Conservation (phyloP, 768 basidiomycete genomes). For the Rhizopogon roseolus region DNA sequence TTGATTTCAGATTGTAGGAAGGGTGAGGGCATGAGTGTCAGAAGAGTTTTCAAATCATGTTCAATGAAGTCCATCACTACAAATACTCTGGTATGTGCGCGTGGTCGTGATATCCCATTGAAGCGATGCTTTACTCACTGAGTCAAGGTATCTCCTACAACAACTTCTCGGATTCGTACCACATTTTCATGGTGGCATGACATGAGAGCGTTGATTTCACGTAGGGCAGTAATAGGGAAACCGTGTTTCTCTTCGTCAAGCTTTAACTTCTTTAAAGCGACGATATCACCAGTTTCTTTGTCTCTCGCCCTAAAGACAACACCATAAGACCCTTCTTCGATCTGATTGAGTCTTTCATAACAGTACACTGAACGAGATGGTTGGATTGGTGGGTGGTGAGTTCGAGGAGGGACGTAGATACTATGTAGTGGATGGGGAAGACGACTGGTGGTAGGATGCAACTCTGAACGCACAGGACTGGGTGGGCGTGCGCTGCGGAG, state of each 20-base stretch:
- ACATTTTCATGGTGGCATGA: constrained; percentile 92
- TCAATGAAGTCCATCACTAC: constrained; percentile 99
- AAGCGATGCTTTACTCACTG: constrained; percentile 68
- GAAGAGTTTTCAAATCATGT: constrained; percentile 95
- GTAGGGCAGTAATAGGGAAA: constrained; percentile 93
- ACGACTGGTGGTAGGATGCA: constrained; percentile 10
- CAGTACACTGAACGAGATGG: constrained; percentile 92
- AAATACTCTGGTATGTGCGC: constrained; percentile 66
- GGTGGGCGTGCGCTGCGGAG: constrained; percentile 13
- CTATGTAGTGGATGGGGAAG: constrained; percentile 40
- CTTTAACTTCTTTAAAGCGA: constrained; percentile 96
- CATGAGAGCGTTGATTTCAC: constrained; percentile 97
- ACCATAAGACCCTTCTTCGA: constrained; percentile 98
- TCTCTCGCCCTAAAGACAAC: constrained; percentile 96
- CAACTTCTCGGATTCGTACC: constrained; percentile 94
- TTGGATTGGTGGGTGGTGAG: constrained; percentile 69
- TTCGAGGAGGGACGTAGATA: constrained; percentile 70
- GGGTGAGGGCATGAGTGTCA: constrained; percentile 92
- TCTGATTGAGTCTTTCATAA: constrained; percentile 94
- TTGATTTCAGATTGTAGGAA: constrained; percentile 99
- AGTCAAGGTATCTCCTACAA: constrained; percentile 96
- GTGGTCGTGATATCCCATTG: constrained; percentile 7
- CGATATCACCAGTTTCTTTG: constrained; percentile 91
- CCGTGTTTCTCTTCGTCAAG: constrained; percentile 98
- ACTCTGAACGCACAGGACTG: constrained; percentile 6